Base-by-base conservation (phyloP, 2,329 filamentous ascomycete species). In the Beauveria australis region DNA sequence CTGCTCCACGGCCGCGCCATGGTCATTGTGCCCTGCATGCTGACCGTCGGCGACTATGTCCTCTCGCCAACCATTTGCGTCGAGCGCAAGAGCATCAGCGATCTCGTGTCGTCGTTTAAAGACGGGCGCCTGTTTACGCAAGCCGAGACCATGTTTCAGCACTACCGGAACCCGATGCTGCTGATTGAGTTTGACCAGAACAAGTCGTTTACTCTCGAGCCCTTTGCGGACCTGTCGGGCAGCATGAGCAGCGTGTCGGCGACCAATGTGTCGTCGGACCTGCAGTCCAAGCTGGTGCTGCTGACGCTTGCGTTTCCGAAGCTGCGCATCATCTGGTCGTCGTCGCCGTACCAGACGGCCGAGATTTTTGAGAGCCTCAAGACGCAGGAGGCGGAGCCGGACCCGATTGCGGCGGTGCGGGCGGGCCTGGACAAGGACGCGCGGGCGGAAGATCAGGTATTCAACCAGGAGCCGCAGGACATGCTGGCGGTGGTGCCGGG, bases 181-280 rank as follows among this genome's bases (percentile, higher is more conserved):
- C 84, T 99, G 49, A 97, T 99, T 69, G 94, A 99, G 74, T 99
- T 99, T 72, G 92, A 97, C 72, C 89, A 96, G 71, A 93, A 96
- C 77, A 97, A 96, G 73, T 93, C 91, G 4, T 99, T 99, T 74
- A 97, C 92, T 0, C 86, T 99, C 18, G 94, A 93, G 72, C 89
- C 89, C 0, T 82, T 91, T 67, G 87, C 87, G 53, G 87, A 89
- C 74, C 68, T 88, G 58, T 80, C 81, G 9, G 79, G 84, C n/a
- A 84, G 81, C 59, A 73, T 87, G 10, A 81, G 78, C 60, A 84
- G 87, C 63, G 81, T 89, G 53, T 84, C 85, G 58, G 81, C 87
- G 0, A 78, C 79, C 53, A 75, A 78, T 63, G 73, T 77, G 46
- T 76, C 76, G 9, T 88, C 88, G 41, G 94, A 97, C 70, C 80